A percentile compares a stretch with the other conserved stretches of the same genome.
Conservation (phyloP, 495 filamentous ascomycete genomes). For the Cenococcum geophilum region DNA sequence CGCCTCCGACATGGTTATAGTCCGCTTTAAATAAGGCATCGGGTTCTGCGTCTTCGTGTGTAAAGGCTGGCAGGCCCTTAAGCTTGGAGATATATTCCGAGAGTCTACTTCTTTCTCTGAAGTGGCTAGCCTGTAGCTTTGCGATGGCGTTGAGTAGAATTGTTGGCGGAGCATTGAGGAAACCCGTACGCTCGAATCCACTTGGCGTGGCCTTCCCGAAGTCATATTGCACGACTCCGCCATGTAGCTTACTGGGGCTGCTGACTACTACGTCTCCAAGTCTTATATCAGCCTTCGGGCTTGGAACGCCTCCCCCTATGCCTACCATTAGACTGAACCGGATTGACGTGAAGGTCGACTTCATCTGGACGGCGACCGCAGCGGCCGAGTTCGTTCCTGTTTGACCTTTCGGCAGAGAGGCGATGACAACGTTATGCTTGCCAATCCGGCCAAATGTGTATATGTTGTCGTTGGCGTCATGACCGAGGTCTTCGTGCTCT, state of each 20-base stretch:
- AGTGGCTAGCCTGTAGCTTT: no score
- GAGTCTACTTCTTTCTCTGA: no score
- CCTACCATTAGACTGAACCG: neutral
- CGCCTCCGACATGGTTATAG: slow-evolving; percentile 1
- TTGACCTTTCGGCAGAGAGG: slow-evolving; percentile 29
- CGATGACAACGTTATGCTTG: slow-evolving; percentile 38
- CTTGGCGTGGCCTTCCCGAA: neutral
- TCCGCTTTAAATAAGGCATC: neutral
- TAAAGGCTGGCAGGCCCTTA: neutral
- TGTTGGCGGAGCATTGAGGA: neutral
- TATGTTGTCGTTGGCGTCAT: no score
- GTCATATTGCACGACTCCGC: slow-evolving; percentile 37
- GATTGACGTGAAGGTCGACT: slow-evolving; percentile 17
- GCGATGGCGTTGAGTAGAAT: no score
- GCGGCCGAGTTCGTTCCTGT: slow-evolving; percentile 33
- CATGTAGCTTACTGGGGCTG: slow-evolving; percentile 27
- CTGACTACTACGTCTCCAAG: slow-evolving; percentile 41
- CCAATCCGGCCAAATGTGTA: slow-evolving; percentile 36
- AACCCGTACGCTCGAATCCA: neutral
- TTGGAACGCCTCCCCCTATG: slow-evolving; percentile 37
- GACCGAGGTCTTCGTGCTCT: no score
- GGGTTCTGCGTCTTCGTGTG: no score
- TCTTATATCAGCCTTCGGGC: slow-evolving; percentile 10
- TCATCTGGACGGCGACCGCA: neutral
- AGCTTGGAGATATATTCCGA: no score